A percentile compares a stretch with the other conserved stretches of the same genome.
Evolutionary conservation across 768 basidiomycete genomes (phyloP).

Genomic region (Serendipita sp.): DNA sequence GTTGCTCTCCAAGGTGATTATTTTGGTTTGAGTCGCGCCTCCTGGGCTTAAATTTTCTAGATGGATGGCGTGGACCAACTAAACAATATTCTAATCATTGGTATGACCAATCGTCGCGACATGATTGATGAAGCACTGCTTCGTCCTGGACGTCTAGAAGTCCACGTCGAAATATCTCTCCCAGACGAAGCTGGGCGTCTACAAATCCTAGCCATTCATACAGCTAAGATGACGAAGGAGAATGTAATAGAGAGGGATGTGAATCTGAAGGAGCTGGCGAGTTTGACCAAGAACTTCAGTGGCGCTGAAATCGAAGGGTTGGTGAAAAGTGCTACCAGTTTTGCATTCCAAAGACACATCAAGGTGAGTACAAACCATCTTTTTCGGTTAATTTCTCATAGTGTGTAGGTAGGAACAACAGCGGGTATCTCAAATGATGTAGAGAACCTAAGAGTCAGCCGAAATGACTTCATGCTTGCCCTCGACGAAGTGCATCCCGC

Average conservation of each 20-base stretch:
- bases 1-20: constrained; percentile 72
- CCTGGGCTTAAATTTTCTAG: constrained; percentile 24
- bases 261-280: constrained; percentile 64
- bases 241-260: constrained; percentile 80
- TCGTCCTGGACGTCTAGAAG: constrained; percentile 94
- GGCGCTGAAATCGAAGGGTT: constrained; percentile 93
- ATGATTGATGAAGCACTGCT: constrained; percentile 98
- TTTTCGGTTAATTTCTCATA: neutral
- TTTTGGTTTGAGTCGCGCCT: constrained; percentile 9
- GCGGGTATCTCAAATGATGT: constrained; percentile 94
- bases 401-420: constrained; percentile 64
- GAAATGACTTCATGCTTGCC: constrained; percentile 74
- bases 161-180: constrained; percentile 98
- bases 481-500: constrained; percentile 90
- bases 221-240: constrained; percentile 82
- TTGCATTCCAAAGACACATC: constrained; percentile 93
- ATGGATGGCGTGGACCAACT: constrained; percentile 99
- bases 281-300: constrained; percentile 86
- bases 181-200: constrained; percentile 84
- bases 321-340: constrained; percentile 96
- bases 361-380: constrained; percentile 32
- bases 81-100: constrained; percentile 98
- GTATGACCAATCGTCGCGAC: constrained; percentile 96
- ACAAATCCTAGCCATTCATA: constrained; percentile 94
- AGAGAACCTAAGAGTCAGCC: constrained; percentile 78